Percentiles rank a stretch among this genome's conserved stretches.
Evolutionary conservation across 371 early-diverging fungal genomes (phyloP).

Genomic region (Mucor irregularis): DNA sequence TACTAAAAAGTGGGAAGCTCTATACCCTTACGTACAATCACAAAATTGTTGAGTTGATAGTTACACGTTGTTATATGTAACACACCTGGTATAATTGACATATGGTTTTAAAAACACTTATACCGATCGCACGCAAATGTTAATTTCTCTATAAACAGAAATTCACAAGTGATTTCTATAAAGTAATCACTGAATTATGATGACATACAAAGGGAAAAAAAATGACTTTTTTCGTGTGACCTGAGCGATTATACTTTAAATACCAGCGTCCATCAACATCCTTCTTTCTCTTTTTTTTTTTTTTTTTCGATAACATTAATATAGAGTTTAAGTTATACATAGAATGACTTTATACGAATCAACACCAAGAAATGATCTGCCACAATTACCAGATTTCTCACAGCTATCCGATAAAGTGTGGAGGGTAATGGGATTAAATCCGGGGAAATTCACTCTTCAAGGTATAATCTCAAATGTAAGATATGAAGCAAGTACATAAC

Average conservation of each 20-base stretch:
- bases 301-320: neutral
- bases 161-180: too few relatives aligned
- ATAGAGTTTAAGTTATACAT: too few relatives aligned
- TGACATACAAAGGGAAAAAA: conserved; percentile 1
- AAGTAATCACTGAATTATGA: too few relatives aligned
- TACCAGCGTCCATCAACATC: neutral
- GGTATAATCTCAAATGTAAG: conserved; percentile 36
- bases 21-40: too few relatives aligned
- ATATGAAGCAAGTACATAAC: neutral
- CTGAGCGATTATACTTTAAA: neutral
- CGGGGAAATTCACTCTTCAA: conserved; percentile 78
- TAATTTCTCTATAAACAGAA: too few relatives aligned
- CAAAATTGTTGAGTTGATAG: too few relatives aligned
- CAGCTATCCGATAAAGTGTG: conserved; percentile 53
- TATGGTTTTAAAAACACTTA: too few relatives aligned
- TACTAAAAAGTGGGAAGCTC: too few relatives aligned
- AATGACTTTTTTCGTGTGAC: neutral
- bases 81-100: too few relatives aligned
- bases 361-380: conserved; percentile 14
- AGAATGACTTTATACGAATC: conserved; percentile 16
- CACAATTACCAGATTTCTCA: conserved; percentile 40
- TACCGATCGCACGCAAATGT: too few relatives aligned
- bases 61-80: too few relatives aligned
- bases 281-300: neutral
- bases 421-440: conserved; percentile 76